A percentile compares a stretch with the other conserved stretches of the same genome.
Conservation (phyloP, 2,329 filamentous ascomycete species). For the Graphilbum fragrans region DNA sequence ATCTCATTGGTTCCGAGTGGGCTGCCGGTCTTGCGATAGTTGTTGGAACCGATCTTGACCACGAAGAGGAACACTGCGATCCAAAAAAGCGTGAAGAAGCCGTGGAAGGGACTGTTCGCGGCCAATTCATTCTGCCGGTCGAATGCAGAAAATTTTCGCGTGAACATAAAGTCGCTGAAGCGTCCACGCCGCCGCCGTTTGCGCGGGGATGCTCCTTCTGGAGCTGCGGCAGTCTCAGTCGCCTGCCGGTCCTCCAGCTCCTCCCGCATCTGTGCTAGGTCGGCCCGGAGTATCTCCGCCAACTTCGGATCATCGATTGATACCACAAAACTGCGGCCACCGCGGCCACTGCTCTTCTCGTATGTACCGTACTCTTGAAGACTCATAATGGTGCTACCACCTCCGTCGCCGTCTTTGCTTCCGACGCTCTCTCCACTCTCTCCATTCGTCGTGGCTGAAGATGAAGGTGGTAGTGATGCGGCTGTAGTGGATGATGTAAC, state of each 20-base stretch:
- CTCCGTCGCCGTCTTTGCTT: background rate
- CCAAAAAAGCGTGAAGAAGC: constrained; percentile 75
- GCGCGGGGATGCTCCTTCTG: background rate
- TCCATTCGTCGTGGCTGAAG: background rate
- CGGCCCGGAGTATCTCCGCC: constrained; percentile 22
- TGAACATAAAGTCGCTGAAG: constrained; percentile 53
- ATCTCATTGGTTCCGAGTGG: constrained; percentile 62
- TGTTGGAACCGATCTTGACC: constrained; percentile 52
- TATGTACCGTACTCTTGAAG: no score
- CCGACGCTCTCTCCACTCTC: background rate
- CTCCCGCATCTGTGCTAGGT: constrained; percentile 17
- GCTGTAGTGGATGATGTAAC: background rate
- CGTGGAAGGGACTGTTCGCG: constrained; percentile 59
- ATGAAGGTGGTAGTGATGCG: no score
- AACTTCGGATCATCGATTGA: constrained; percentile 25
- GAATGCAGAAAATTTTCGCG: constrained; percentile 60
- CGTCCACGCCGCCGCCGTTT: constrained; percentile 15
- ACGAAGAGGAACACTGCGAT: constrained; percentile 55
- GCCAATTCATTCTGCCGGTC: constrained; percentile 57
- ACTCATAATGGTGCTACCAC: no score
- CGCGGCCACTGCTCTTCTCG: no score
- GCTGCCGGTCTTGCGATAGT: constrained; percentile 57
- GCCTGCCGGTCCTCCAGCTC: constrained; percentile 6
- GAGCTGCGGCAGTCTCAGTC: background rate
- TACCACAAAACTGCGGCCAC: constrained; percentile 12